A percentile compares a stretch with the other conserved stretches of the same genome.
Evolutionary conservation across 371 early-diverging fungal species (phyloP).

Genomic region (Capniomyces stellatus): DNA sequence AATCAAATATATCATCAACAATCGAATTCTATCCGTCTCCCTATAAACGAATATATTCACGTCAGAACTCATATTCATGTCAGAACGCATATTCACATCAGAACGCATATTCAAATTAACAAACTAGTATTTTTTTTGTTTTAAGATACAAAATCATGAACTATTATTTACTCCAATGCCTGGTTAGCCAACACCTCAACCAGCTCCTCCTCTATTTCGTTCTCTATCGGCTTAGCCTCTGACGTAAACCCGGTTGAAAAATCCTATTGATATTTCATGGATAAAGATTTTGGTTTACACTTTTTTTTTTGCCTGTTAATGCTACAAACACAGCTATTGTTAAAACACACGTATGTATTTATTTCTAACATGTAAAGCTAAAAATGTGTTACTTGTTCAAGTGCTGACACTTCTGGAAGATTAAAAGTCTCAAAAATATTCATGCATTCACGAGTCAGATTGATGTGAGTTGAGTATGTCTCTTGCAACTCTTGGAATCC

Average conservation of each 20-base stretch:
- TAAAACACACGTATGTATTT: too few species aligned
- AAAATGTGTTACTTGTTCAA: conserved; percentile 34
- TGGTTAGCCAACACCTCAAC: background rate
- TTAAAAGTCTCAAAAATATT: conserved; percentile 48
- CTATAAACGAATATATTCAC: conserved; percentile 6
- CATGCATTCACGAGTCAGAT: conserved; percentile 79
- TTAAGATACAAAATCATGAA: too few species aligned
- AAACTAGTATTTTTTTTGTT: too few species aligned
- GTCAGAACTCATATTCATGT: too few species aligned
- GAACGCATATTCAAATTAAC: too few species aligned
- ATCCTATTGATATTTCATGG: too few species aligned
- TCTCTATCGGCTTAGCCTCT: background rate
- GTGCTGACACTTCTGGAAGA: conserved; percentile 44
- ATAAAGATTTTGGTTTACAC: too few species aligned
- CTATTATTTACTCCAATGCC: background rate
- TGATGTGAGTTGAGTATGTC: conserved; percentile 80
- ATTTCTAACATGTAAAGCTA: background rate
- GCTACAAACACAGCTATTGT: too few species aligned
- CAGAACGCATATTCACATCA: too few species aligned
- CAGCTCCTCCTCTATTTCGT: background rate
- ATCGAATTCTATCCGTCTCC: conserved; percentile 11
- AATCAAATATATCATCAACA: conserved; percentile 18
- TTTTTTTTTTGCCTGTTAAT: too few species aligned
- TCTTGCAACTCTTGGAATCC: conserved; percentile 84
- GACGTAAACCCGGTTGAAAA: background rate